Evolutionary conservation across 2,329 filamentous ascomycete genomes (phyloP).

Genomic region (Alternaria sp.): DNA sequence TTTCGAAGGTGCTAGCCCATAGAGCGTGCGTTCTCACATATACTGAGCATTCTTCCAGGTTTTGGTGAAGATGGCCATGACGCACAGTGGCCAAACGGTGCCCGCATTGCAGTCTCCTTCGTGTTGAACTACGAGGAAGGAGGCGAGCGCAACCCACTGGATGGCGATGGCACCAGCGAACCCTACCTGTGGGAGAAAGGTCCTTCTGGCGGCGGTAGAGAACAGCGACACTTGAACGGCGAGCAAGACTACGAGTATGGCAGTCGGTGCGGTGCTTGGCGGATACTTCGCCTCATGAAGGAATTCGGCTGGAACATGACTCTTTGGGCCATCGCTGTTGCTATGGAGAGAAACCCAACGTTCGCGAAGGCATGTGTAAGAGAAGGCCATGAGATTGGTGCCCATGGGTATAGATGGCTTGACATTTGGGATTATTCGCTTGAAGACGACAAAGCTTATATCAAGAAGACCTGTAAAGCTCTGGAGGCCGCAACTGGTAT

Average conservation of each 20-base stretch:
- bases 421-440: constrained; percentile 59
- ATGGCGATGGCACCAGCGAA: constrained; percentile 46
- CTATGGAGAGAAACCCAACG: constrained; percentile 59
- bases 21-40: not conserved
- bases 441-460: constrained; percentile 60
- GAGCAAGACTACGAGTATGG: constrained; percentile 65
- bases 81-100: constrained; percentile 49
- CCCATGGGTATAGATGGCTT: constrained; percentile 62
- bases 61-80: constrained; percentile 54
- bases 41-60: constrained; percentile 3
- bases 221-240: constrained; percentile 57
- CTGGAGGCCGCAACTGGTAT: constrained; percentile 51
- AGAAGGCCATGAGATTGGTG: constrained; percentile 61
- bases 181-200: constrained; percentile 51
- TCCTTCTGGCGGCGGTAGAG: constrained; percentile 38
- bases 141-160: constrained; percentile 44
- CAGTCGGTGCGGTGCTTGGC: constrained; percentile 60
- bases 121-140: constrained; percentile 52
- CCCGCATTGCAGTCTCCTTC: constrained; percentile 51
- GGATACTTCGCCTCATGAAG: constrained; percentile 60
- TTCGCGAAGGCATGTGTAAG: constrained; percentile 56
- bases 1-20: constrained; percentile 43
- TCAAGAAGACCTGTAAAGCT: constrained; percentile 54
- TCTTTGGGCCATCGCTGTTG: constrained; percentile 60
- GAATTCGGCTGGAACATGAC: constrained; percentile 61